Base-by-base conservation (phyloP, 805 yeast species). In the Yamadazyma scolyti region DNA sequence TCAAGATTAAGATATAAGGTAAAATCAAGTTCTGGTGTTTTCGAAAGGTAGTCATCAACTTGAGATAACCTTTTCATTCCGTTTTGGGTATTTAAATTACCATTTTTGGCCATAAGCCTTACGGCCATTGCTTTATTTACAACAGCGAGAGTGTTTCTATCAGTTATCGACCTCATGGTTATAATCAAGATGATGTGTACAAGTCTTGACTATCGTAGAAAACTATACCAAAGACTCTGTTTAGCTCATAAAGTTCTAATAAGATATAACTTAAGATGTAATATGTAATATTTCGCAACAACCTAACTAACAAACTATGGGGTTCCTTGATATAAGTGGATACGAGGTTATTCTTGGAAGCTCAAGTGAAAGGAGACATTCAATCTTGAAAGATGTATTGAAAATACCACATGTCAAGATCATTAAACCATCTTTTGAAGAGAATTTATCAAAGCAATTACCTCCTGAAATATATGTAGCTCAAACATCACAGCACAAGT, bases 341-440 rank as follows among this genome's bases (percentile, higher is more conserved):
- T 35, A 37, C 16, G 13, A 32, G 3, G 16, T 41, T 10, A 13
- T 41, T 8, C 22, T 41, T 12, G 96, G 95, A 0, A 86, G 96
- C 2, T 72, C 83, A 1, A 89, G 97, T 0, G 90, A 94, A 2
- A 68, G 96, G 37, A 62, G 98, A 35, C 57, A 63, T 32, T 85
- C 84, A 34, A 81, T 93, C n/a, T 47, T 93, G 17, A 48, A 54
- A 4, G 48, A 47, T 5, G 76, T 81, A 43, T 53, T 82, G 52
- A 80, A 80, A 0, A 55, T 82, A 21, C 28, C 51, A 0, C 50
- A 73, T 6, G 45, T 68, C 9, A 57, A 54, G 16, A 61, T 82
- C 0, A 54, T 72, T 9, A 75, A 78, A 12, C 83, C 96, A 1
- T 61, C 73, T 7, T 90, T 87, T 48, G 82, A 76, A 31, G 98